Base-by-base conservation (phyloP, 164 flowering plant species). In the Sedum album region DNA sequence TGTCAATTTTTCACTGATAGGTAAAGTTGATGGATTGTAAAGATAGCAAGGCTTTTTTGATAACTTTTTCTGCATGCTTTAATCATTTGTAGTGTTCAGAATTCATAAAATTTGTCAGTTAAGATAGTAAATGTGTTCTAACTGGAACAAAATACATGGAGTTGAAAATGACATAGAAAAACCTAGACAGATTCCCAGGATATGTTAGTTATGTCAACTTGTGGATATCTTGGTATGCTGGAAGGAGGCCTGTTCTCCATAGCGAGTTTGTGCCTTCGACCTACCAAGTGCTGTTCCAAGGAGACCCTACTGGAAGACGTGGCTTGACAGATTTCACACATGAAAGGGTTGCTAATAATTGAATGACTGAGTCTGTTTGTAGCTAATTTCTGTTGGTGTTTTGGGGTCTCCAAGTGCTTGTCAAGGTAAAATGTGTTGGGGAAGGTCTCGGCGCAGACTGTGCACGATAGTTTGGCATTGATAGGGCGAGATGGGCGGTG, bases 401-500 rank as follows among this genome's bases (percentile, higher is more conserved):
- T 28, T 14, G 17, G n/a, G 62, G 20, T 30, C 31, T 57, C 33
- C 2, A 23, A 57, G 62, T 57, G 62, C 62, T 28, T 57, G 33
- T 57, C 62, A 0, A 57, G 62, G 33, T 57, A 57, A 57, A 26
- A 14, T 57, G 62, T 57, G 62, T 57, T 57, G 23, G 62, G 62
- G 62, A 57, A 57, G 62, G 62, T 20, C 6, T 57, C 62, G 14
- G 13, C 15, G 18, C 62, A 57, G 62, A 57, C 20, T 28, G 62
- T 57, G 30, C 30, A 36, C 4, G 18, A n/a, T 15, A 65, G n/a
- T 31, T 35, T 25, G 46, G 46, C 30, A 21, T n/a, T 63, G 42
- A 42, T 49, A 21, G 57, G 25, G 31, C 31, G 57, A n/a, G 57
- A 23, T 23, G 57, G 25, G 23, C 7, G 57, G 57, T 51, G 61